Evolutionary conservation across 768 basidiomycete species (phyloP), one percentile per base, ranked within the genome.

Genomic region (Tephrocybe sp.): DNA sequence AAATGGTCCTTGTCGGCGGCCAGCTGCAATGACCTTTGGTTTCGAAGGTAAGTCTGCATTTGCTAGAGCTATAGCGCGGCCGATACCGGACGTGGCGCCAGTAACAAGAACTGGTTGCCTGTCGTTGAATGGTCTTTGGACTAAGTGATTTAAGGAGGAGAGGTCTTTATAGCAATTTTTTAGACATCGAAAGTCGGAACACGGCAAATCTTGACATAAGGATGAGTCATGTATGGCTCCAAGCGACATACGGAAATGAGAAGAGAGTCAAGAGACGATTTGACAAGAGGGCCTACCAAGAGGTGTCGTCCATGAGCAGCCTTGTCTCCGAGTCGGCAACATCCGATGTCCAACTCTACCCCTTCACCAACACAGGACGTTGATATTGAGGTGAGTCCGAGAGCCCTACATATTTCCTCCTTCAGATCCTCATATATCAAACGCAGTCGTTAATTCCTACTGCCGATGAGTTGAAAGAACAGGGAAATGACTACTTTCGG

Each of bases 401-500:
- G 23, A 7, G 7, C 28, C 28, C 3, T 23, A 15, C 21, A 30
- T 30, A 30, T 11, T 5, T 30, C 28, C 28, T 30, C 28, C 28
- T n/a, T n/a, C n/a, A n/a, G 15, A 40, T 8, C 44, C 20, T 38
- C 40, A 40, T 46, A 50, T 59, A 18, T 58, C 49, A 23, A 24
- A 24, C 17, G 18, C 49, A 85, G 82, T 67, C 70, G 51, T 65
- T 58, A 45, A 68, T 89, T 12, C 62, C 56, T 25, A 69, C 73
- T 54, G 87, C 86, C 14, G 78, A 80, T 23, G 77, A 79, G 41
- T 68, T 86, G 47, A 97, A 95, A 67, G 67, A 70, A 7, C 79
- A 86, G 61, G 94, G 93, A 15, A 96, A 93, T 56, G 77, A 78
- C 3, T 70, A 74, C 54, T 96, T 93, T 68, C 84, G 83, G 41